Base-by-base conservation (phyloP, 2,329 filamentous ascomycete genomes). In the Zymoseptoria crescenta region DNA sequence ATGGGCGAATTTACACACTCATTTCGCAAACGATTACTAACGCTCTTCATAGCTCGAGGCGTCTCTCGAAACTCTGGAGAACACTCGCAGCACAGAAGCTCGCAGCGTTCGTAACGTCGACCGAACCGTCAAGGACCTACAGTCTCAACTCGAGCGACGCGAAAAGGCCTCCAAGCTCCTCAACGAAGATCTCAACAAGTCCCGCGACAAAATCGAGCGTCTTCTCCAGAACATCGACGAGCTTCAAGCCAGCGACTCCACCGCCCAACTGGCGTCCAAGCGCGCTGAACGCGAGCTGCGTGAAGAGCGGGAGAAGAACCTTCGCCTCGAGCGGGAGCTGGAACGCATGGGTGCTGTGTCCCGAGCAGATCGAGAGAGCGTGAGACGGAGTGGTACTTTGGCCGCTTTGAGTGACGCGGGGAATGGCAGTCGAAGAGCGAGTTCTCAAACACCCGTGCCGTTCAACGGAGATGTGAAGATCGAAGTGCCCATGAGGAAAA, bases 151-250 rank as follows among this genome's bases (percentile, higher is more conserved):
- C 65, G 91, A 96, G 53, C 89, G 94, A 67, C 90, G 91, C 67
- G 93, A 97, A 65, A 96, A 96, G 77, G 85, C 89, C 67, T 71
- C 80, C 4, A 87, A 94, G 70, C 81, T 96, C 21, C 80, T 96
- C 19, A 82, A 86, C 57, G 93, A 96, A 56, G 94, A 97, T 69
- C 83, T 96, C 59, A 80, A 81, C 65, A 89, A 93, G 64, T 86
- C 91, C 69, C 89, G 93, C 62, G 93, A 97, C 76, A 96, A 94
- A 79, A 84, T 91, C 62, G 90, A 94, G 65, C 91, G 91, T 71
- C 85, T 97, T 4, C 86, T 99, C 55, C 82, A 86, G 70, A 91
- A 90, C 1, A 96, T 99, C 67, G 93, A 97, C 71, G 93, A 97
- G 72, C 84, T 99, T 35, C 93, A 99, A 73, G 86, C 89, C 13